Percentiles rank a stretch among this genome's conserved stretches.
These are phyloP conservation scores for Chaetomiaceae sp. DNA, from an alignment of 2,329 filamentous ascomycete genomes.

Conservation along the genomic window DNA sequence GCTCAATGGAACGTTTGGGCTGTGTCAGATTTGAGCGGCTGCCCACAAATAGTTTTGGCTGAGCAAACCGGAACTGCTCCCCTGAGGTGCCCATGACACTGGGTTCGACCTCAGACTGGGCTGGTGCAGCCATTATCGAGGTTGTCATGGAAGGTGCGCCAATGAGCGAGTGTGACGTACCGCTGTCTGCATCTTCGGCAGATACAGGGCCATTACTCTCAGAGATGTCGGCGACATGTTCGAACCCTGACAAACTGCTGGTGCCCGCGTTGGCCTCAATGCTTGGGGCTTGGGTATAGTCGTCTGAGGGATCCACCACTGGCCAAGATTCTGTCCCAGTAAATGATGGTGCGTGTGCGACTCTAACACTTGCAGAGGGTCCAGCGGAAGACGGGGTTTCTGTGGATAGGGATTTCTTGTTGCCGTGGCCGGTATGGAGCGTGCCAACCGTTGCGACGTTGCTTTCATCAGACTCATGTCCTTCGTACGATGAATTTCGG, in stretches of 20 bases:
- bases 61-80: constrained; percentile 28
- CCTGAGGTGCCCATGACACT: constrained; percentile 10
- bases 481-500: background rate
- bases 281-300: constrained; percentile 1
- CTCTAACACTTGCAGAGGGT: constrained; percentile 9
- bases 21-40: constrained; percentile 21
- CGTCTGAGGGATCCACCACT: background rate
- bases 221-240: background rate
- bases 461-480: constrained; percentile 5
- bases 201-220: background rate
- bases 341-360: constrained; percentile 4
- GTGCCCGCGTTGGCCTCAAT: constrained; percentile 10
- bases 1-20: background rate
- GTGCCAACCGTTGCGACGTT: constrained; percentile 16
- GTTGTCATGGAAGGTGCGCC: constrained; percentile 7
- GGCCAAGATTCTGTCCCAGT: background rate
- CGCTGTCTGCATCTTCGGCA: constrained; percentile 2
- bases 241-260: constrained; percentile 1
- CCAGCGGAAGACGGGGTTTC: background rate
- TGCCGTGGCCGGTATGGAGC: background rate
- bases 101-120: constrained; percentile 14
- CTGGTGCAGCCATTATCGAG: constrained; percentile 19
- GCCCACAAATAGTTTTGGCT: constrained; percentile 30
- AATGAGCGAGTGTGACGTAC: background rate
- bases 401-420: background rate